A percentile compares a stretch with the other conserved stretches of the same genome.
phyloP scores from a whole-genome alignment of 1,284 basidiomycete genomes.

The Sporisorium exsertum region DNA sequence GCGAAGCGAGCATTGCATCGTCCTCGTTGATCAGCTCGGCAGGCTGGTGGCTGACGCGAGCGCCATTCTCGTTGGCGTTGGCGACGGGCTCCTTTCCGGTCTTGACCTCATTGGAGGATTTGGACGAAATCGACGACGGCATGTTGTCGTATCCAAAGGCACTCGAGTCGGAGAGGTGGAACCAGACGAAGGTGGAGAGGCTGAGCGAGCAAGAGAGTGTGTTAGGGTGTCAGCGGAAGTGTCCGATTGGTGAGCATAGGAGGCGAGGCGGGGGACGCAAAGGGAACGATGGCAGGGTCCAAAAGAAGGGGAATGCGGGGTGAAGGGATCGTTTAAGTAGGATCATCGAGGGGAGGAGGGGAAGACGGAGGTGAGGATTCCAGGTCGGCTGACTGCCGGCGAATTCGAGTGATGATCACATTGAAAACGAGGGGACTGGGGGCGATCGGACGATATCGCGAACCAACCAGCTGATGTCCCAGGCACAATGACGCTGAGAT shows the following conservation, averaged over 20 bases:
- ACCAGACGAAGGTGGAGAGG: not conserved
- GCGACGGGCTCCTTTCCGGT: slow-evolving; percentile 30
- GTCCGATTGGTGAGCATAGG: slow-evolving; percentile 19
- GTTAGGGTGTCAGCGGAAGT: slow-evolving; percentile 7
- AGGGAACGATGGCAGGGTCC: slow-evolving; percentile 2
- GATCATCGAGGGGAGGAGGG: not conserved
- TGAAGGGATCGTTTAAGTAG: slow-evolving; percentile 10
- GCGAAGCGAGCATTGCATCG: slow-evolving; percentile 60
- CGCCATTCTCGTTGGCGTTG: slow-evolving; percentile 32
- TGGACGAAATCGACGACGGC: slow-evolving; percentile 44
- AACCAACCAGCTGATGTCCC: not conserved
- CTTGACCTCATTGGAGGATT: slow-evolving; percentile 43
- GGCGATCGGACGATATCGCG: slow-evolving; percentile 4
- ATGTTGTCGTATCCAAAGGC: slow-evolving; percentile 12
- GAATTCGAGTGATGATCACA: not conserved
- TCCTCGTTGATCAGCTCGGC: slow-evolving; percentile 57
- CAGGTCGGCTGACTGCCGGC: not conserved
- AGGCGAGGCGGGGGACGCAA: not conserved
- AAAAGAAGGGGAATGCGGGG: slow-evolving; percentile 10
- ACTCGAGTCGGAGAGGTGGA: not conserved
- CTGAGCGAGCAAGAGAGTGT: not conserved
- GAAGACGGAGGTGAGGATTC: not conserved
- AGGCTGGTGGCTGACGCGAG: slow-evolving; percentile 51
- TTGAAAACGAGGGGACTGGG: not conserved
- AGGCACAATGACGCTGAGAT: slow-evolving; percentile 27